These are phyloP conservation scores for Papiliotrema flavescens DNA, from an alignment of 1,284 basidiomycete species.

Conservation along the genomic window DNA sequence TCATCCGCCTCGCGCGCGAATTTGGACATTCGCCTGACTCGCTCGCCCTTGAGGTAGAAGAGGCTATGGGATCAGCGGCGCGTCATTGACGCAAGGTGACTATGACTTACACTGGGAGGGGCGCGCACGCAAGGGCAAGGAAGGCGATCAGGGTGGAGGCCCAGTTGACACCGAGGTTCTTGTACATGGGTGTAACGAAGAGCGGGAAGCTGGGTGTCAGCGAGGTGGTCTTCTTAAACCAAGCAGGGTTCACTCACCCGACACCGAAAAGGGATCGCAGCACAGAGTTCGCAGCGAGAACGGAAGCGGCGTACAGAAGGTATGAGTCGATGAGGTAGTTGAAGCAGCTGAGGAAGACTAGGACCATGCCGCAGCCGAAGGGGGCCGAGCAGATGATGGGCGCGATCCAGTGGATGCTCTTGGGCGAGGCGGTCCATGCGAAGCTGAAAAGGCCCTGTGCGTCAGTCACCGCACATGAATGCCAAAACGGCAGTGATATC, in stretches of 20 bases:
- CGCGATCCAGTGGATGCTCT: slow-evolving; percentile 60
- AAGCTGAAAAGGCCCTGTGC: slow-evolving; percentile 43
- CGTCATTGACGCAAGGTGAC: no score
- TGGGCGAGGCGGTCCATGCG: slow-evolving; percentile 43
- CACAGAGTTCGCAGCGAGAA: slow-evolving; percentile 56
- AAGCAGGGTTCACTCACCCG: slow-evolving; percentile 5
- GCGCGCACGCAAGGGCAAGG: slow-evolving; percentile 53
- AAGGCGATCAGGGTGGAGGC: slow-evolving; percentile 63
- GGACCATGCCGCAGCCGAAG: slow-evolving; percentile 62
- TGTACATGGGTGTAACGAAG: slow-evolving; percentile 50
- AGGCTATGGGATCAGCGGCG: slow-evolving; percentile 5
- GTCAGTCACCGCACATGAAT: no score
- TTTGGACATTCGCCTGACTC: slow-evolving; percentile 15
- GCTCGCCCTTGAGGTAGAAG: slow-evolving; percentile 21
- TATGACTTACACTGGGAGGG: neutral
- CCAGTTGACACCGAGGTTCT: slow-evolving; percentile 61
- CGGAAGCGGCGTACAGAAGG: slow-evolving; percentile 54
- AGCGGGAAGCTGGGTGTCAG: slow-evolving; percentile 53
- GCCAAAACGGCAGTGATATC: no score
- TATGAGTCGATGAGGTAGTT: slow-evolving; percentile 61
- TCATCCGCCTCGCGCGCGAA: slow-evolving; percentile 25
- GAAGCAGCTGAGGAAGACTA: slow-evolving; percentile 52
- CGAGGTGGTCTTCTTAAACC: no score
- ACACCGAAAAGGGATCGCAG: slow-evolving; percentile 64
- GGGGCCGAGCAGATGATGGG: slow-evolving; percentile 59